phyloP scores from a whole-genome alignment of 371 early-diverging fungal genomes.

The Mucor plumbeus region DNA sequence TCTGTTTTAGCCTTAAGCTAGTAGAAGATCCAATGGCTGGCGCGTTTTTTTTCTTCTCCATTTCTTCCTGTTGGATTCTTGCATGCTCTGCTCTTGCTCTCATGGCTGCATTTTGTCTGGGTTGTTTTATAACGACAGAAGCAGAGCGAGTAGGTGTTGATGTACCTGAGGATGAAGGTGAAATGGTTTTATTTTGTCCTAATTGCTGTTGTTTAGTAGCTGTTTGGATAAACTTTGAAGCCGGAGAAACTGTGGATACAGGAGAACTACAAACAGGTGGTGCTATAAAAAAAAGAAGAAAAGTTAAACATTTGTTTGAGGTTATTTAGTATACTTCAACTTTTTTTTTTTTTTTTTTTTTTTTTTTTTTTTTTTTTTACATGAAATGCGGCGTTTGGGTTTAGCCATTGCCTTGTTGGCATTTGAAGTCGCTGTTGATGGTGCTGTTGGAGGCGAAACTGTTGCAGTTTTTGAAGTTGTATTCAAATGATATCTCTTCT shows the following conservation, averaged over 20 bases:
- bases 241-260: neutral
- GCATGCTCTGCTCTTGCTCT: conserved; percentile 53
- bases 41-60: conserved; percentile 29
- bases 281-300: neutral
- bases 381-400: neutral
- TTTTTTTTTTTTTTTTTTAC: no score
- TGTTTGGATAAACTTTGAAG: neutral
- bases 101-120: conserved; percentile 46
- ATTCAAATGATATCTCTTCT: conserved; percentile 15
- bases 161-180: neutral
- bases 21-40: conserved; percentile 7
- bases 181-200: neutral
- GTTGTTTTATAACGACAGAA: conserved; percentile 25
- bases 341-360: no score
- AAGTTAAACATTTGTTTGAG: neutral
- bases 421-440: neutral
- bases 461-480: neutral
- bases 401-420: neutral
- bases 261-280: conserved; percentile 22
- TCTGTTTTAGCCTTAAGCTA: conserved; percentile 34
- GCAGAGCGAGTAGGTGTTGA: conserved; percentile 13
- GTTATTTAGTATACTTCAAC: no score
- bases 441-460: neutral
- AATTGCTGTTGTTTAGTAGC: neutral
- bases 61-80: conserved; percentile 42